Evolutionary conservation across 1,284 basidiomycete species (phyloP).

Genomic region (Serendipita sp.): DNA sequence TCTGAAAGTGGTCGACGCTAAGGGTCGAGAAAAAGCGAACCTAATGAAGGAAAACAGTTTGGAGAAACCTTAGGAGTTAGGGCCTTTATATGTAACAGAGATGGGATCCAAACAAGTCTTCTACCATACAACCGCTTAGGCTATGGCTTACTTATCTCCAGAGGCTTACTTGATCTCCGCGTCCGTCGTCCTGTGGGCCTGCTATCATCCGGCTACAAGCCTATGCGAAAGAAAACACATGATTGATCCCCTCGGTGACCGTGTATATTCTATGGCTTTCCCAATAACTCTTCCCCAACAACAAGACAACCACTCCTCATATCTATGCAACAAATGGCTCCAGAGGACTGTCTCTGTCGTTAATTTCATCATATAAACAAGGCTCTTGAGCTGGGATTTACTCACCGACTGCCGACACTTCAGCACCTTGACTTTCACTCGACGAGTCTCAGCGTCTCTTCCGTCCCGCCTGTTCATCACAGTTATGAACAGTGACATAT

Average conservation of each 20-base stretch:
- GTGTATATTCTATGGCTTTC: no score
- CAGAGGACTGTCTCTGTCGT: not conserved
- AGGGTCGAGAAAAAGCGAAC: not conserved
- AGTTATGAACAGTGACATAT: conserved; percentile 45
- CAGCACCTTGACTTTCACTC: not conserved
- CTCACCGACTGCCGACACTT: not conserved
- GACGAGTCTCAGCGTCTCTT: no score
- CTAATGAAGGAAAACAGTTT: not conserved
- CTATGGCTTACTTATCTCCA: not conserved
- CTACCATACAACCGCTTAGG: not conserved
- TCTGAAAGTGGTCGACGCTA: not conserved
- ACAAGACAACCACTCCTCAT: not conserved
- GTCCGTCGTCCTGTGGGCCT: not conserved
- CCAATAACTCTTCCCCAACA: not conserved
- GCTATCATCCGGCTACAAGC: no score
- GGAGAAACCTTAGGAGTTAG: not conserved
- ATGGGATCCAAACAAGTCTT: not conserved
- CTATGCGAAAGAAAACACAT: not conserved
- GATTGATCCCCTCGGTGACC: not conserved
- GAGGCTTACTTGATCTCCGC: not conserved
- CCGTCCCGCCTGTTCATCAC: not conserved
- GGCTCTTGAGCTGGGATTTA: not conserved
- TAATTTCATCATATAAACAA: not conserved
- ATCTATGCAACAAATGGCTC: not conserved
- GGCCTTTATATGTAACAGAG: not conserved